These are phyloP conservation scores for Hypoxylon intermedium DNA, from an alignment of 495 filamentous ascomycete genomes.

Conservation along the genomic window DNA sequence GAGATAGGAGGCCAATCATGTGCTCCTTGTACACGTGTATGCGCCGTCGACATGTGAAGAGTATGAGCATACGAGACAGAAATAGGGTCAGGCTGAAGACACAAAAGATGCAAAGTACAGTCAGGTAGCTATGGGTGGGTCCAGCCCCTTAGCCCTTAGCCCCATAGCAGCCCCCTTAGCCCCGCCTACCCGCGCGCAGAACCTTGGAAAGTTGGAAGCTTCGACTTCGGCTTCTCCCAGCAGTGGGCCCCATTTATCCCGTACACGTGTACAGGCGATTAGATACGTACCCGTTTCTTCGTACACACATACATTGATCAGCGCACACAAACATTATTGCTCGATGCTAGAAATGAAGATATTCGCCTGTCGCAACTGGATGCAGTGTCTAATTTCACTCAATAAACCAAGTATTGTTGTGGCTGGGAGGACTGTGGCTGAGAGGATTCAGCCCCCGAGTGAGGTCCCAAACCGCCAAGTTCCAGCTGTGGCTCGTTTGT, in stretches of 20 bases:
- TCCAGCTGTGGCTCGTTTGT: not conserved
- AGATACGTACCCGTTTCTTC: not conserved
- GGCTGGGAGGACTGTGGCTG: no score
- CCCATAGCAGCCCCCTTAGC: no score
- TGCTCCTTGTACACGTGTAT: slow-evolving; percentile 2
- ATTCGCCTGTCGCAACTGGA: no score
- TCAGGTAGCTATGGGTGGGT: slow-evolving; percentile 3
- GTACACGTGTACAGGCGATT: not conserved
- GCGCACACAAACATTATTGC: not conserved
- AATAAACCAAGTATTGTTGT: no score
- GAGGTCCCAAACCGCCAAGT: no score
- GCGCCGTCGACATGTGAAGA: not conserved
- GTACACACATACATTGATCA: not conserved
- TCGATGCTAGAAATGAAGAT: no score
- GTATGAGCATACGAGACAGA: not conserved
- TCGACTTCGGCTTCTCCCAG: not conserved
- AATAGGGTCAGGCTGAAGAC: not conserved
- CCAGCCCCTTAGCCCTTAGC: no score
- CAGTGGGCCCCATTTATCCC: not conserved
- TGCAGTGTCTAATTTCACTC: no score
- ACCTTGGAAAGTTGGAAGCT: no score
- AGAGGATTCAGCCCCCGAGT: no score
- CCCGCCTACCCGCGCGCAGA: no score
- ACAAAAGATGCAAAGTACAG: no score
- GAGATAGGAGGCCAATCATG: not conserved